These are phyloP conservation scores for Durusdinium trenchii DNA, from an alignment of 73 alveolate genomes.

Conservation along the genomic window DNA sequence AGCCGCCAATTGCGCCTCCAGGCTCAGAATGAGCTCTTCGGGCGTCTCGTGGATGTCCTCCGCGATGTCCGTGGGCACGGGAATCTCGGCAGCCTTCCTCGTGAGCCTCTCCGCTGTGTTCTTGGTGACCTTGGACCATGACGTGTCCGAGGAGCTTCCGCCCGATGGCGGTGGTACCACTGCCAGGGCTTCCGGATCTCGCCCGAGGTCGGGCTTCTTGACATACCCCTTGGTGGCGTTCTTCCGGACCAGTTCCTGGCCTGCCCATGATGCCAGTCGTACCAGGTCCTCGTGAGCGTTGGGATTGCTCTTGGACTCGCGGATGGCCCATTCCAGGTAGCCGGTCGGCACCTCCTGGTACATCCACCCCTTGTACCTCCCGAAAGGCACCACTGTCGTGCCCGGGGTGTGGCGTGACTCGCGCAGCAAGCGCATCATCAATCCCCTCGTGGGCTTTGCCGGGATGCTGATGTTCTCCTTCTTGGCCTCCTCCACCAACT, in stretches of 20 bases:
- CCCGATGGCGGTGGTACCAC: not conserved
- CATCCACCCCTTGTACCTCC: conserved; percentile 6
- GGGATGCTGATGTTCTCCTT: not conserved
- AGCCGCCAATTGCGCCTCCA: too few species aligned
- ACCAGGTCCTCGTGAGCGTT: not conserved
- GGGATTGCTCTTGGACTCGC: not conserved
- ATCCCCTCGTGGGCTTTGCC: not conserved
- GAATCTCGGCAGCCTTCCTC: too few species aligned
- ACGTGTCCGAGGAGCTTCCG: too few species aligned
- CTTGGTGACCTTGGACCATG: too few species aligned
- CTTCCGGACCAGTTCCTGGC: too few species aligned
- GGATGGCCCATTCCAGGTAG: conserved; percentile 8
- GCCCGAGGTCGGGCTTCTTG: too few species aligned
- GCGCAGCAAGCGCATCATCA: not conserved
- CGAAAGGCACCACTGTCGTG: not conserved
- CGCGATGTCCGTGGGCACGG: too few species aligned
- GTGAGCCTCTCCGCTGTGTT: too few species aligned
- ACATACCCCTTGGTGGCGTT: too few species aligned
- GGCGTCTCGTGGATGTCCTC: too few species aligned
- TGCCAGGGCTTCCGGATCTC: not conserved
- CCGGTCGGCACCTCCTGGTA: not conserved
- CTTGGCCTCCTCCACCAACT: not conserved
- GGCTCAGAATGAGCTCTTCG: too few species aligned
- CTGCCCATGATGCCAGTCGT: not conserved
- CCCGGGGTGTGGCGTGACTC: not conserved